Percentiles rank a stretch among this genome's conserved stretches.
These are phyloP conservation scores for Endoconidiophora polonica DNA, from an alignment of 2,329 filamentous ascomycete species.

Conservation along the genomic window DNA sequence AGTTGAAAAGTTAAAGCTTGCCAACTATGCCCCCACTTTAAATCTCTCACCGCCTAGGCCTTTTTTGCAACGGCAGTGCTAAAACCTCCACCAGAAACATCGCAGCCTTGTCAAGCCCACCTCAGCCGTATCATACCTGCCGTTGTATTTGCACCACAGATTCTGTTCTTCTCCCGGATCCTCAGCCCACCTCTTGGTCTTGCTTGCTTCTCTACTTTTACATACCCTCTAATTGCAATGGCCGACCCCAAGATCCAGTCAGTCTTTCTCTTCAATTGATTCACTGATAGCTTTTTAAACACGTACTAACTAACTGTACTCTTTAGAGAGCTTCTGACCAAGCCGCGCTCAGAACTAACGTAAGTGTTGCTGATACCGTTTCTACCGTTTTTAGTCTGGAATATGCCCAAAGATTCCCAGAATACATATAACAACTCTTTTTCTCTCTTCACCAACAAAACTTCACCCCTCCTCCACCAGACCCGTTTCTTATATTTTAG, in stretches of 20 bases:
- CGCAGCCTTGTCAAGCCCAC: constrained; percentile 12
- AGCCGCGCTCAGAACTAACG: constrained; percentile 83
- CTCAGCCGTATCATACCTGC: not conserved
- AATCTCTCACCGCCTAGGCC: constrained; percentile 8
- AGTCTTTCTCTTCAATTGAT: not conserved
- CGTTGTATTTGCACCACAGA: not conserved
- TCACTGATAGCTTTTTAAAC: constrained; percentile 18
- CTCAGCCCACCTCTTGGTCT: no score
- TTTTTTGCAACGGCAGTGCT: constrained; percentile 8
- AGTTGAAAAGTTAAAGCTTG: no score
- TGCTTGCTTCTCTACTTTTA: not conserved
- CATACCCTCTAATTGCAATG: constrained; percentile 25
- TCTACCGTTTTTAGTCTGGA: not conserved
- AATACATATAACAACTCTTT: not conserved
- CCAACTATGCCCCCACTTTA: not conserved
- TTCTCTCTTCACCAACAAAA: not conserved
- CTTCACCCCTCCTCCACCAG: not conserved
- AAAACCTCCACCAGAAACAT: constrained; percentile 11
- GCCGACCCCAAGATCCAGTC: constrained; percentile 59
- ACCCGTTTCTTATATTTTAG: constrained; percentile 2
- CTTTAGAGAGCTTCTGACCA: constrained; percentile 67
- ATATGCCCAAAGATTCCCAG: not conserved
- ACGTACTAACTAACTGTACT: not conserved
- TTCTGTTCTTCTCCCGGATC: not conserved
- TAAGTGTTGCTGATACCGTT: constrained; percentile 30